Conservation (phyloP, 768 basidiomycete genomes). For the Pleurotus djamor region DNA sequence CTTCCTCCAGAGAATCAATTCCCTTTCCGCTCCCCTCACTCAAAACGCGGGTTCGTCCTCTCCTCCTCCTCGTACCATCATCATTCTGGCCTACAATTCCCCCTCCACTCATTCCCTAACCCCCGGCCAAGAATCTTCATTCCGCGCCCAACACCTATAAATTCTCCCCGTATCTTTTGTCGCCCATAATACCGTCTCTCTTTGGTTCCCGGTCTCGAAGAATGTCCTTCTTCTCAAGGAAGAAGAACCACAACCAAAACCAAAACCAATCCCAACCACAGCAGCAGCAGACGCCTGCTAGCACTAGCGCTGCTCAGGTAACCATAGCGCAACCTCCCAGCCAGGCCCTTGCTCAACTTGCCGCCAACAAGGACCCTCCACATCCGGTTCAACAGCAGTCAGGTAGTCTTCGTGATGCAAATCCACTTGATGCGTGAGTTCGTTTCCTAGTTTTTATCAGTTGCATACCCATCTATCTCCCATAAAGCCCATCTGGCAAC, state of each 20-base stretch:
- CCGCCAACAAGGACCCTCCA: conserved; percentile 21
- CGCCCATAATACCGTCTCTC: conserved; percentile 67
- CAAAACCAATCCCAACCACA: conserved; percentile 16
- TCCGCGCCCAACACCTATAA: background rate
- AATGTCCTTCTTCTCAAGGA: conserved; percentile 95
- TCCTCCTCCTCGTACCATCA: background rate
- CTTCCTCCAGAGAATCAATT: no score
- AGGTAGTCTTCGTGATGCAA: conserved; percentile 15
- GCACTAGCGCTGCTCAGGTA: conserved; percentile 26
- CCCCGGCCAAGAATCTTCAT: background rate
- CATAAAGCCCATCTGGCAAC: conserved; percentile 2
- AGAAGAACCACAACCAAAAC: conserved; percentile 64
- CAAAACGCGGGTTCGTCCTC: background rate
- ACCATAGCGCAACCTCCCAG: conserved; percentile 62
- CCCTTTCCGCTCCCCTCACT: background rate
- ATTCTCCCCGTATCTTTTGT: conserved; percentile 9
- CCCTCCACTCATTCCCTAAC: background rate
- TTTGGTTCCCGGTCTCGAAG: conserved; percentile 58
- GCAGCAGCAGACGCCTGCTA: no score
- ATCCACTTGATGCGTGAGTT: conserved; percentile 32
- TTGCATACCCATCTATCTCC: background rate
- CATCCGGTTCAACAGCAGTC: conserved; percentile 16
- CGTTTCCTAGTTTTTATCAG: background rate
- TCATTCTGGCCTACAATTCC: background rate
- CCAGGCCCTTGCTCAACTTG: conserved; percentile 64